Percentiles rank a stretch among this genome's conserved stretches.
Conservation (phyloP, 768 basidiomycete genomes). For the Panaeolus papilionaceus region DNA sequence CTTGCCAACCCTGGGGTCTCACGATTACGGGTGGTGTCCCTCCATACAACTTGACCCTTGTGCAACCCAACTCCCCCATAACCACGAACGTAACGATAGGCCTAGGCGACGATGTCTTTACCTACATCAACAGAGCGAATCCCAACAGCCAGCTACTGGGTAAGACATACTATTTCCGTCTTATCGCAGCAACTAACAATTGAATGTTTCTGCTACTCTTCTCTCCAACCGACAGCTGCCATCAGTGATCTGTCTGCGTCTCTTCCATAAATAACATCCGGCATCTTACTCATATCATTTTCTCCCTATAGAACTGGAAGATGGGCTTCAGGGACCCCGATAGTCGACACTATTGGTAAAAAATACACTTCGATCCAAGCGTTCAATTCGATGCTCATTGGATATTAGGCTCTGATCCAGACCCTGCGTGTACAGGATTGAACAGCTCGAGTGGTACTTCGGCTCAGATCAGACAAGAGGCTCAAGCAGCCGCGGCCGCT, state of each 20-base stretch:
- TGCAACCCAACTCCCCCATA: slow-evolving; percentile 40
- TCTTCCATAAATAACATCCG: slow-evolving; percentile 24
- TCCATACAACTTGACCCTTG: slow-evolving; percentile 51
- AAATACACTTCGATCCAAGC: slow-evolving; percentile 6
- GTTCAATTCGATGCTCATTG: slow-evolving; percentile 3
- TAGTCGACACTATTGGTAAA: slow-evolving; percentile 37
- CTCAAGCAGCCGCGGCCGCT: slow-evolving; percentile 14
- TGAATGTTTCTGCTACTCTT: slow-evolving; percentile 17
- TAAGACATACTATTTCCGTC: slow-evolving; percentile 32
- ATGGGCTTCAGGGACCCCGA: slow-evolving; percentile 41
- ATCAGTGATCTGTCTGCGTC: slow-evolving; percentile 50
- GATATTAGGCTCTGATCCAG: slow-evolving; percentile 30
- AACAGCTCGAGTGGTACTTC: slow-evolving; percentile 33
- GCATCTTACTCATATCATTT: slow-evolving; percentile 10
- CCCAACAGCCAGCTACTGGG: slow-evolving; percentile 46
- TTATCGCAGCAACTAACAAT: slow-evolving; percentile 2
- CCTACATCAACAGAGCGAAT: slow-evolving; percentile 48
- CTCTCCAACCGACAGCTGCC: slow-evolving; percentile 34
- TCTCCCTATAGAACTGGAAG: slow-evolving; percentile 41
- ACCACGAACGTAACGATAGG: slow-evolving; percentile 50
- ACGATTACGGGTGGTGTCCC: slow-evolving; percentile 48
- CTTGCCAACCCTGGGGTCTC: slow-evolving; percentile 55
- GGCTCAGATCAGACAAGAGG: slow-evolving; percentile 17
- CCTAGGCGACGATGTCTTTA: slow-evolving; percentile 42
- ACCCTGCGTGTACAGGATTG: slow-evolving; percentile 39